Conservation (phyloP, 108 stramenopile genomes). For the Mediolabrus comicus region DNA sequence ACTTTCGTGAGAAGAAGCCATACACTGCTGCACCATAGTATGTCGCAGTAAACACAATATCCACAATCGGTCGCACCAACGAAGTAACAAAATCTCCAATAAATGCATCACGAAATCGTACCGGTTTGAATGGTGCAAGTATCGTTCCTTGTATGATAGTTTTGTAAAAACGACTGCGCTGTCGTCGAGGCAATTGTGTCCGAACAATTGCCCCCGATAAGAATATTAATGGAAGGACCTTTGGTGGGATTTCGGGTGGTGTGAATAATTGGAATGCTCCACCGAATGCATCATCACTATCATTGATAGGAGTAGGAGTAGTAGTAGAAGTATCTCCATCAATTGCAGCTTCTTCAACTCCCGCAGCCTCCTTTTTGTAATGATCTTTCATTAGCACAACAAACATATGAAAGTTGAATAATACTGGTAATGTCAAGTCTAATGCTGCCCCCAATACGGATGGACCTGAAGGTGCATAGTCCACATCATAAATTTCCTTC, state of each 20-base stretch:
- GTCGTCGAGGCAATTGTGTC: constrained; percentile 63
- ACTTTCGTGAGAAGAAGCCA: constrained; percentile 58
- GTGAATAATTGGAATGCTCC: constrained; percentile 2
- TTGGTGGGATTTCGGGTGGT: constrained; percentile 57
- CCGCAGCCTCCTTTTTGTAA: constrained; percentile 34
- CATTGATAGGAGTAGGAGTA: constrained; percentile 37
- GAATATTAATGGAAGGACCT: constrained; percentile 80
- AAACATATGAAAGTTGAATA: constrained; percentile 90
- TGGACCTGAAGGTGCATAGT: constrained; percentile 86
- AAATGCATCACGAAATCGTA: constrained; percentile 78
- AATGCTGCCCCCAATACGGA: constrained; percentile 79
- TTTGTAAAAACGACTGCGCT: constrained; percentile 74
- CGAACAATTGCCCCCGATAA: constrained; percentile 71
- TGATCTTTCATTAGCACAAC: constrained; percentile 59
- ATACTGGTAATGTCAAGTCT: constrained; percentile 80
- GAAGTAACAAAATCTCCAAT: constrained; percentile 81
- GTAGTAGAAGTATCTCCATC: not conserved
- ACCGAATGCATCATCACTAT: constrained; percentile 27
- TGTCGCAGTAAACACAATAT: constrained; percentile 70
- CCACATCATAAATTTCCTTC: constrained; percentile 53
- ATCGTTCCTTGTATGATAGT: constrained; percentile 66
- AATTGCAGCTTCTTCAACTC: not conserved
- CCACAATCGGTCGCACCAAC: constrained; percentile 77
- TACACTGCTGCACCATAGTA: constrained; percentile 75
- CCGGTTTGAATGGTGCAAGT: constrained; percentile 59